Evolutionary conservation across 129 eudicot species (phyloP).

Genomic region (Lactuca saligna): DNA sequence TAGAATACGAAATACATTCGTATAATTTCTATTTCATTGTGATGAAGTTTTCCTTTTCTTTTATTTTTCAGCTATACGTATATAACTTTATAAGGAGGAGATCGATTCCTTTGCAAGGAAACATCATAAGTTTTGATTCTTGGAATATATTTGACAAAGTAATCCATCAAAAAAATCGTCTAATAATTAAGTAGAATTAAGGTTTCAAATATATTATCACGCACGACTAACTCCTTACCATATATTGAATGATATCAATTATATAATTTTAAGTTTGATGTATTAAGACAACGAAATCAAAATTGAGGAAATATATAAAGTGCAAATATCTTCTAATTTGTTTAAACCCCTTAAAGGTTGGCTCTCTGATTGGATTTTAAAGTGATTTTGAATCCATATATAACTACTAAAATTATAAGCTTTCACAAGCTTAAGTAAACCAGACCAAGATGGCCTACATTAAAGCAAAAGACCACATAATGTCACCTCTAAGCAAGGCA

Average conservation of each 20-base stretch:
- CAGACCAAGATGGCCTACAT: slow-evolving; percentile 40
- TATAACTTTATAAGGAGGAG: too few species aligned
- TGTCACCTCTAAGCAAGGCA: slow-evolving; percentile 46
- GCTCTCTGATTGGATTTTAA: not conserved
- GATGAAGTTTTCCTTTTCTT: too few species aligned
- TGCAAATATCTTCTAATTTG: not conserved
- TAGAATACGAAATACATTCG: slow-evolving; percentile 21
- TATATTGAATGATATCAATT: not conserved
- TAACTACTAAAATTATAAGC: slow-evolving; percentile 1
- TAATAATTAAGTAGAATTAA: too few species aligned
- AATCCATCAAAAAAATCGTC: too few species aligned
- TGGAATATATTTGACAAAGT: too few species aligned
- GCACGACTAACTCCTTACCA: not conserved
- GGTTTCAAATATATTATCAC: not conserved
- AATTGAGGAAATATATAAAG: not conserved
- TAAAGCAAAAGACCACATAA: slow-evolving; percentile 45
- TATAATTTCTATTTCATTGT: not conserved
- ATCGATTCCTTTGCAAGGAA: too few species aligned
- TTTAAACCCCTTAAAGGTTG: not conserved
- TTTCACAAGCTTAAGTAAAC: slow-evolving; percentile 42
- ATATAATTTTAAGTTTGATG: not conserved
- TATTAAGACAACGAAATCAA: not conserved
- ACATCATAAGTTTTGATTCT: too few species aligned
- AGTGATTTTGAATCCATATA: slow-evolving; percentile 6
- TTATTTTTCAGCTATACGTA: too few species aligned